phyloP scores from a whole-genome alignment of 2,329 filamentous ascomycete species.

The Xylaria sp. region DNA sequence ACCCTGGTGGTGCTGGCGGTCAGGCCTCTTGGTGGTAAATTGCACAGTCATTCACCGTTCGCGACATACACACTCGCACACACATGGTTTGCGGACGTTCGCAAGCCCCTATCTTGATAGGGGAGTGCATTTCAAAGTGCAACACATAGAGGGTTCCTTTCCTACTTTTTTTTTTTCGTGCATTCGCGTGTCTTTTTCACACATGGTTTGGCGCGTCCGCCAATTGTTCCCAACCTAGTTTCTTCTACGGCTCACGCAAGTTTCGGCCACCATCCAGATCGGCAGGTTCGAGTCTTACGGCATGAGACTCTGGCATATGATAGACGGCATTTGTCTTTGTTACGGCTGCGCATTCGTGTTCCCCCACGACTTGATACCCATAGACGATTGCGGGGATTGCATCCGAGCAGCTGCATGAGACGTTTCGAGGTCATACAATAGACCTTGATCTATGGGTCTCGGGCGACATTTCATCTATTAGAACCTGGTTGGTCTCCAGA shows the following conservation, averaged over 20 bases:
- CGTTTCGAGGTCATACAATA: constrained; percentile 29
- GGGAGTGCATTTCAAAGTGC: constrained; percentile 24
- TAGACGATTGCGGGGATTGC: constrained; percentile 31
- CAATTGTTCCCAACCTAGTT: constrained; percentile 26
- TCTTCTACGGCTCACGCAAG: constrained; percentile 31
- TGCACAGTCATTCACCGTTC: constrained; percentile 3
- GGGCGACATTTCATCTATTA: constrained; percentile 29
- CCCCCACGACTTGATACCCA: constrained; percentile 35
- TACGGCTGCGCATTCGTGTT: constrained; percentile 30
- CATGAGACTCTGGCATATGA: constrained; percentile 34
- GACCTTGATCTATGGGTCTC: constrained; percentile 28
- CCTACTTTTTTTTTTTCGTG: constrained; percentile 17
- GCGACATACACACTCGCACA: neutral
- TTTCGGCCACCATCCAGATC: constrained; percentile 31
- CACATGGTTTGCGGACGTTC: neutral
- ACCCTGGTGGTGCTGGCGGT: constrained; percentile 49
- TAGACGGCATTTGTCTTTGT: constrained; percentile 36
- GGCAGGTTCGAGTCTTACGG: constrained; percentile 33
- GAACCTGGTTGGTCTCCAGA: constrained; percentile 25
- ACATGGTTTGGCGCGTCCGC: constrained; percentile 16
- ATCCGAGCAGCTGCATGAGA: constrained; percentile 34
- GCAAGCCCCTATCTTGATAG: constrained; percentile 3
- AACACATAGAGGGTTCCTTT: constrained; percentile 21
- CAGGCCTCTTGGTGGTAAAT: constrained; percentile 65
- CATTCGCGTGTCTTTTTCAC: constrained; percentile 26